These are phyloP conservation scores for Peronosclerospora sorghi DNA, from an alignment of 352 stramenopile genomes.

Conservation along the genomic window DNA sequence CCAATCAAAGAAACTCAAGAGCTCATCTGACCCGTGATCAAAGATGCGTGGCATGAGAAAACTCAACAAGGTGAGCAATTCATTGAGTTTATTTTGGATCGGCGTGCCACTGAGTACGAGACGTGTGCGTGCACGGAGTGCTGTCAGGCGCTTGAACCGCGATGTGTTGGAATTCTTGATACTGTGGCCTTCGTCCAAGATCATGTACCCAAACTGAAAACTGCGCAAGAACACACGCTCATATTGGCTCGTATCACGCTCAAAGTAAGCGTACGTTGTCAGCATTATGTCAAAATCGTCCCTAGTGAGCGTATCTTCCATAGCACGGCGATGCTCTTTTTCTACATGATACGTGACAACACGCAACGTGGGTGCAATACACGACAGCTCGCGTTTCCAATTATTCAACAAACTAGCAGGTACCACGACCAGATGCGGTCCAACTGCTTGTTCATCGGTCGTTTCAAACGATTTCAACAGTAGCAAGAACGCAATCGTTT, in stretches of 20 bases:
- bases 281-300: constrained; percentile 79
- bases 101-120: constrained; percentile 82
- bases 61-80: constrained; percentile 82
- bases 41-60: constrained; percentile 91
- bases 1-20: constrained; percentile 74
- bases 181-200: constrained; percentile 89
- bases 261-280: constrained; percentile 89
- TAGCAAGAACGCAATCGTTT: constrained; percentile 74
- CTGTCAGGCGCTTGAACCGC: constrained; percentile 83
- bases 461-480: constrained; percentile 40
- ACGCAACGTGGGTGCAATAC: constrained; percentile 86
- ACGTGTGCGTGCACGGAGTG: constrained; percentile 53
- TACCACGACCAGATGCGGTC: constrained; percentile 89
- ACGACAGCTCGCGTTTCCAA: constrained; percentile 87
- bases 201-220: constrained; percentile 86
- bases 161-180: constrained; percentile 89
- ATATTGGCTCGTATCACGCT: constrained; percentile 73
- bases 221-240: constrained; percentile 70
- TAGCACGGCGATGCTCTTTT: constrained; percentile 45
- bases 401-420: constrained; percentile 88
- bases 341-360: constrained; percentile 78
- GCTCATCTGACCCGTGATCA: constrained; percentile 65
- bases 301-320: constrained; percentile 38
- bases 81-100: constrained; percentile 85
- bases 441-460: constrained; percentile 13